Conservation (phyloP, 805 yeast species). For the Pichia sporocuriosa region DNA sequence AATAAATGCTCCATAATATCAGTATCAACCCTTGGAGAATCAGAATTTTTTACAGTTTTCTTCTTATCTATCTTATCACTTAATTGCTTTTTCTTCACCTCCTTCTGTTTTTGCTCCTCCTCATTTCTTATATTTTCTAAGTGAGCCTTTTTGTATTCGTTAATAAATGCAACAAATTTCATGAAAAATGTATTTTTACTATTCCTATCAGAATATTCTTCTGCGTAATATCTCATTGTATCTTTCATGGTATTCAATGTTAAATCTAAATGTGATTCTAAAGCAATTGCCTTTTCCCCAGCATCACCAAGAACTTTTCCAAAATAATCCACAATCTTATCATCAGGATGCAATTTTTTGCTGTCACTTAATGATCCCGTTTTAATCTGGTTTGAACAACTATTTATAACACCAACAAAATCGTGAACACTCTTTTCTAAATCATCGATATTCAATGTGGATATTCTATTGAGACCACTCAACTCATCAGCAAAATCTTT, state of each 20-base stretch:
- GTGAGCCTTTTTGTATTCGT: slow-evolving; percentile 58
- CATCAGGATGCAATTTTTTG: slow-evolving; percentile 59
- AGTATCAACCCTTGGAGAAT: not conserved
- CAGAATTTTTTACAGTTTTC: not conserved
- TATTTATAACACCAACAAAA: slow-evolving; percentile 42
- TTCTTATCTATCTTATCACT: slow-evolving; percentile 26
- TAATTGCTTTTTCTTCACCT: slow-evolving; percentile 52
- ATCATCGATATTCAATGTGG: slow-evolving; percentile 58
- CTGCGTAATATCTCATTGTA: slow-evolving; percentile 67
- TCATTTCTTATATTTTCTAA: slow-evolving; percentile 59
- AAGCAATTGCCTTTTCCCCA: slow-evolving; percentile 38
- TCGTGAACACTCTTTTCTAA: slow-evolving; percentile 54
- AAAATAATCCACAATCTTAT: slow-evolving; percentile 48
- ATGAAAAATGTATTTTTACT: slow-evolving; percentile 55
- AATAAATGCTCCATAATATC: slow-evolving; percentile 22
- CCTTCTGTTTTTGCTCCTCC: slow-evolving; percentile 59
- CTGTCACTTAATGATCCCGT: slow-evolving; percentile 61
- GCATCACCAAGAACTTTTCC: slow-evolving; percentile 31
- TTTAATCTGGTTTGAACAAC: slow-evolving; percentile 47
- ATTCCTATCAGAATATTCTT: slow-evolving; percentile 46
- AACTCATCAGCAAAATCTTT: slow-evolving; percentile 58
- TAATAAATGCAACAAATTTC: slow-evolving; percentile 52
- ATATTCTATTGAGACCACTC: slow-evolving; percentile 42
- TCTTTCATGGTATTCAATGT: slow-evolving; percentile 49
- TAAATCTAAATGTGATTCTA: slow-evolving; percentile 43